Conservation (phyloP, 768 basidiomycete species). For the Boletus patriciae region DNA sequence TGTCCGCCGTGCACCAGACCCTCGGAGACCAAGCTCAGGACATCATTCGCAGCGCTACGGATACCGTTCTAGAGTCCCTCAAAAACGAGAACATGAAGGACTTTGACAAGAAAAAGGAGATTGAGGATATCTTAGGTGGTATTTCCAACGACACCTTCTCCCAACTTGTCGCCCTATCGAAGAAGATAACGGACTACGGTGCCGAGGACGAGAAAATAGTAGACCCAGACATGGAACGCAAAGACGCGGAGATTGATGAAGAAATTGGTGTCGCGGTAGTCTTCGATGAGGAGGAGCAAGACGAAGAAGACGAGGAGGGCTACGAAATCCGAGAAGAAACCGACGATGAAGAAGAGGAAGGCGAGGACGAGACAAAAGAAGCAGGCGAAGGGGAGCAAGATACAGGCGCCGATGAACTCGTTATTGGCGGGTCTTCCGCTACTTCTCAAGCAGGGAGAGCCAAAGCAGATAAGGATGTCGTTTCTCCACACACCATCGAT, state of each 20-base stretch:
- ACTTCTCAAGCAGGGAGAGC: constrained; percentile 42
- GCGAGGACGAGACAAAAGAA: constrained; percentile 42
- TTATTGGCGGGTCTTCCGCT: constrained; percentile 72
- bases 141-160: constrained; percentile 75
- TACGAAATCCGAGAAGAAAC: constrained; percentile 84
- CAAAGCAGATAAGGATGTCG: constrained; percentile 71
- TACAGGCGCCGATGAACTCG: constrained; percentile 64
- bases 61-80: constrained; percentile 81
- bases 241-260: constrained; percentile 90
- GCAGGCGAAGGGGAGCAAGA: constrained; percentile 48
- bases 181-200: constrained; percentile 96
- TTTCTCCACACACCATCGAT: constrained; percentile 90
- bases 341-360: constrained; percentile 70
- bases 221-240: constrained; percentile 77
- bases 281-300: constrained; percentile 96
- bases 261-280: constrained; percentile 97
- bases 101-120: constrained; percentile 95
- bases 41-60: constrained; percentile 93
- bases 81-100: constrained; percentile 91
- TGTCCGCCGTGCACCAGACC: constrained; percentile 75
- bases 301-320: constrained; percentile 88
- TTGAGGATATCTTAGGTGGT: constrained; percentile 70
- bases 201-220: constrained; percentile 79
- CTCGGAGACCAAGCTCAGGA: constrained; percentile 97
- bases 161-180: constrained; percentile 78